These are phyloP conservation scores for Lentinula aciculospora DNA, from an alignment of 768 basidiomycete genomes.

Conservation along the genomic window DNA sequence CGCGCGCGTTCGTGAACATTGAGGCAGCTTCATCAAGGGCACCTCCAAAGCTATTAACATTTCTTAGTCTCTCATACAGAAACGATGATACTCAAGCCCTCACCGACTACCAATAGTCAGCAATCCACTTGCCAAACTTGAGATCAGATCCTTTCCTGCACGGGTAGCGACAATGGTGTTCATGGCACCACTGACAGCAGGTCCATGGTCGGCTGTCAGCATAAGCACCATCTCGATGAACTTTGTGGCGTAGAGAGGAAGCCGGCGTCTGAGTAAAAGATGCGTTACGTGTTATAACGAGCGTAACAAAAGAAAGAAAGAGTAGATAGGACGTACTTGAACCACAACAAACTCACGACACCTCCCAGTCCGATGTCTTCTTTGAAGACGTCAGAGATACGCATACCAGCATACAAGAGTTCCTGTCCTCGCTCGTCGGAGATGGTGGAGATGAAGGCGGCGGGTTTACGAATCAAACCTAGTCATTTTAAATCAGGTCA, in stretches of 20 bases:
- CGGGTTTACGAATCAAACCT: constrained; percentile 96
- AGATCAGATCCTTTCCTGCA: constrained; percentile 99
- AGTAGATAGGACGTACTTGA: constrained; percentile 59
- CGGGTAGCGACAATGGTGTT: constrained; percentile 99
- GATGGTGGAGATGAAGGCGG: constrained; percentile 98
- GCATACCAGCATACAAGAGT: constrained; percentile 97
- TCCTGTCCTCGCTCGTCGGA: constrained; percentile 99
- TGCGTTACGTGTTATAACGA: constrained; percentile 8
- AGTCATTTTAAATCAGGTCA: constrained; percentile 48
- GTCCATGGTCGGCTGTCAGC: constrained; percentile 98
- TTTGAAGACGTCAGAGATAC: constrained; percentile 98
- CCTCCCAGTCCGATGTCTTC: constrained; percentile 96
- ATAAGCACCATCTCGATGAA: constrained; percentile 99
- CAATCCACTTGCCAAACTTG: constrained; percentile 91
- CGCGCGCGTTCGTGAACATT: constrained; percentile 92
- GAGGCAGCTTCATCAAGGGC: constrained; percentile 95
- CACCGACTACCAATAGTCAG: constrained; percentile 87
- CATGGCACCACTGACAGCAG: constrained; percentile 98
- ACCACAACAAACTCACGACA: constrained; percentile 95
- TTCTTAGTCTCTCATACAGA: neutral
- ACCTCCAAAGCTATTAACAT: constrained; percentile 72
- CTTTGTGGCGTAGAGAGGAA: constrained; percentile 92
- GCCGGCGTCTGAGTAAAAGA: constrained; percentile 26
- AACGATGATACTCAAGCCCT: neutral
- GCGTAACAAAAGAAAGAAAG: neutral